Base-by-base conservation (phyloP, 176 grass and related monocot species). In the sorghum (Sorghum bicolor) region DNA sequence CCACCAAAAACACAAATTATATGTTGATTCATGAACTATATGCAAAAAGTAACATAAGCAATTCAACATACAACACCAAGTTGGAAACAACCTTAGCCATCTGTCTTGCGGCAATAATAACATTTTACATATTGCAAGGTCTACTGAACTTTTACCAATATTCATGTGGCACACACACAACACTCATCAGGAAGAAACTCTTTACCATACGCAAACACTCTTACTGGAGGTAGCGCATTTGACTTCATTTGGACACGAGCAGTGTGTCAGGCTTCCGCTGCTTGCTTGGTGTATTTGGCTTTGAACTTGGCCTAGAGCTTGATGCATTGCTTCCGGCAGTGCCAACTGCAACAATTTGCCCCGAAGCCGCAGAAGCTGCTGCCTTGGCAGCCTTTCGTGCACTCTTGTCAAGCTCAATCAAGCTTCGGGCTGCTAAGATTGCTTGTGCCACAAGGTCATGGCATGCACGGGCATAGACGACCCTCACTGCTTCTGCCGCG, bases 361-460 rank as follows among this genome's bases (percentile, higher is more conserved):
- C 84, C 4, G 84, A 57, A 14, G 84, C 67, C 0, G 13, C 72
- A 2, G 74, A 31, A 8, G 43, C 72, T 11, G 58, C 70, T 24
- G 70, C 76, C 37, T 88, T 99, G 25, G 83, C 86, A 10, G 78
- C 83, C 66, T 89, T 93, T 15, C 87, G 76, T 16, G 96, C 87
- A 57, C 83, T 92, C 81, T 96, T 99, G 67, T 99, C 93, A 32
- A 99, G 87, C 89, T 94, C 93, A 2, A 99, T 96, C 86, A 99
- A 87, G 85, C 96, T 99, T 11, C 93, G 86, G 72, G 96, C 17
- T 20, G 96, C 93, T 82, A 99, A 70, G 48, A 99, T 99, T 12
- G 93, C 96, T 78, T 94, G 96, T 38, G 96, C 79, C 70, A 99
- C 64, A 22, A 99, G 91, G 32, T 96, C 96, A 11, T 99, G 96